Evolutionary conservation across 805 yeast species (phyloP).

Genomic region (Clavispora carvajalis): DNA sequence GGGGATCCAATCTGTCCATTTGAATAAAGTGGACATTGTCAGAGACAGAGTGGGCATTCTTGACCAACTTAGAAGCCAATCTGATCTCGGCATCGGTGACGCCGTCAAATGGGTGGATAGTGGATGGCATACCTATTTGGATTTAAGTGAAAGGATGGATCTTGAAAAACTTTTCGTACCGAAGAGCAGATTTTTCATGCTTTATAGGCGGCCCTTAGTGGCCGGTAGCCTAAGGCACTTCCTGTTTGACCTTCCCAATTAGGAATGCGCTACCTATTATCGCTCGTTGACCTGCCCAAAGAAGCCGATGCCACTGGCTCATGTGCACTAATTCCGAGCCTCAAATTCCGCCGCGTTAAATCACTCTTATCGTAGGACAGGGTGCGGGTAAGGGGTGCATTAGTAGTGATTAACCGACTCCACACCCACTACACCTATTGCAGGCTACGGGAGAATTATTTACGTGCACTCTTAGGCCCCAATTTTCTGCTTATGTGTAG

Average conservation of each 20-base stretch:
- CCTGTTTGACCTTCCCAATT: conserved; percentile 8
- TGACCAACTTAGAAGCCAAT: conserved; percentile 54
- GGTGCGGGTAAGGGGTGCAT: neutral
- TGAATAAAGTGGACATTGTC: conserved; percentile 59
- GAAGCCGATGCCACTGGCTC: neutral
- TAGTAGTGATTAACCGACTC: neutral
- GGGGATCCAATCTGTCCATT: conserved; percentile 71
- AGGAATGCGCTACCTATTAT: conserved; percentile 3
- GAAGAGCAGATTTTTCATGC: neutral
- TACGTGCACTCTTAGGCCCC: no score
- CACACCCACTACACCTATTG: no score
- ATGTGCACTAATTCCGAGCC: neutral
- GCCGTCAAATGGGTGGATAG: conserved; percentile 54
- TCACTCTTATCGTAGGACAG: neutral
- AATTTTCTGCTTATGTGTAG: no score
- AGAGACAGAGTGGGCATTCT: conserved; percentile 48
- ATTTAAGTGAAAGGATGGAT: neutral
- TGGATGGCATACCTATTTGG: conserved; percentile 4
- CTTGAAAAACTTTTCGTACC: neutral
- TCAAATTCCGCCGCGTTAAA: neutral
- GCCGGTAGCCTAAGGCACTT: neutral
- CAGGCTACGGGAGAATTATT: no score
- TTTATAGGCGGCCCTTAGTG: neutral
- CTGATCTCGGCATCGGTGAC: conserved; percentile 55
- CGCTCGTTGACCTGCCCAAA: neutral